Evolutionary conservation across 139 green algal genomes (phyloP).

Genomic region (Chlorella sp.): DNA sequence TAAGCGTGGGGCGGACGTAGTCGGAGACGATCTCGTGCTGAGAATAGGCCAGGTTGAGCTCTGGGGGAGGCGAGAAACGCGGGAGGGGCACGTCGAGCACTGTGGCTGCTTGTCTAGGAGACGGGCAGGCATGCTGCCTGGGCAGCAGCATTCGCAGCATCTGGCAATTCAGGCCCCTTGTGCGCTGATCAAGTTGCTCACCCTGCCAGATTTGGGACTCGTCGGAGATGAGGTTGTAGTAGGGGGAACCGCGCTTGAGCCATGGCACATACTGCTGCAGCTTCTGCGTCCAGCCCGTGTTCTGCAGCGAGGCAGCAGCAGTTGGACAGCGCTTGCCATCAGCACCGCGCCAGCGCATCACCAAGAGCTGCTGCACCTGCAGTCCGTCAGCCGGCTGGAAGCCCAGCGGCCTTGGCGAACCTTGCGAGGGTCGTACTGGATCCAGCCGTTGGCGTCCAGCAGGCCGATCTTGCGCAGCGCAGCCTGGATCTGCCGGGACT

Average conservation of each 20-base stretch:
- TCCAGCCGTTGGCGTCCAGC: background rate
- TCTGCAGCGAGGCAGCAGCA: background rate
- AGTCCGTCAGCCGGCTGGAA: background rate
- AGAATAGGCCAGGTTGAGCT: slow-evolving; percentile 23
- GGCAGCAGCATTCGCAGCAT: background rate
- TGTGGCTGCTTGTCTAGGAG: background rate
- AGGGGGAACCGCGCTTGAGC: background rate
- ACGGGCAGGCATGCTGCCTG: background rate
- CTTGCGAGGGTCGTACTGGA: slow-evolving; percentile 4
- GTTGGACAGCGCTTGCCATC: background rate
- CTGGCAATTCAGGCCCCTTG: too few species aligned
- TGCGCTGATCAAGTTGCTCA: background rate
- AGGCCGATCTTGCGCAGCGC: slow-evolving; percentile 6
- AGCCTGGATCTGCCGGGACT: background rate
- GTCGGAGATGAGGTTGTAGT: slow-evolving; percentile 28
- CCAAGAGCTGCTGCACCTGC: background rate
- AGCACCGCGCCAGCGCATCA: background rate
- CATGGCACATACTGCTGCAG: background rate
- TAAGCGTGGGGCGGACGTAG: slow-evolving; percentile 12
- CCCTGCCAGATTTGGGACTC: slow-evolving; percentile 30
- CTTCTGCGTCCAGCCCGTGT: background rate
- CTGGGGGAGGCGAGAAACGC: background rate
- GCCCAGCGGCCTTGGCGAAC: background rate
- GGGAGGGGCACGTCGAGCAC: background rate
- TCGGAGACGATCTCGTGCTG: slow-evolving; percentile 31